phyloP scores from a whole-genome alignment of 805 yeast genomes.

The Lachancea kluyveri region DNA sequence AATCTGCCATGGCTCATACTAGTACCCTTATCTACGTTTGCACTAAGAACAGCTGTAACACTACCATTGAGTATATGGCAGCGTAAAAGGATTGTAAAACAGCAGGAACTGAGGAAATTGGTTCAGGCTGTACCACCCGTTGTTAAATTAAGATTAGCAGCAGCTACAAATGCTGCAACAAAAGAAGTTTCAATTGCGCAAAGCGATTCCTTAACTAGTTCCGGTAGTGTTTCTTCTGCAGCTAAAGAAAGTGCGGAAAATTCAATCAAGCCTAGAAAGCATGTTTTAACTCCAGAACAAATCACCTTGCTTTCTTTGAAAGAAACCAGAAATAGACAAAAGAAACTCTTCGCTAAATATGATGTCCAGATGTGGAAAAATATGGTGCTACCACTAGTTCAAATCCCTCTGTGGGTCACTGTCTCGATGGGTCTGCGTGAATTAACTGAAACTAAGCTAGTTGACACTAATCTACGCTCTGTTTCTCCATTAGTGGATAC shows the following conservation, averaged over 20 bases:
- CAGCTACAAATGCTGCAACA: constrained; percentile 19
- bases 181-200: constrained; percentile 2
- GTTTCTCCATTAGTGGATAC: constrained; percentile 40
- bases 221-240: constrained; percentile 11
- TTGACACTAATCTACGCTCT: constrained; percentile 34
- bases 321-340: constrained; percentile 73
- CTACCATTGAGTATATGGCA: constrained; percentile 74
- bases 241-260: constrained; percentile 25
- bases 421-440: constrained; percentile 71
- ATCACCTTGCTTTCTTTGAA: constrained; percentile 66
- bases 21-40: constrained; percentile 67
- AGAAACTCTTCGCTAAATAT: constrained; percentile 56
- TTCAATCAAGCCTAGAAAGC: constrained; percentile 16
- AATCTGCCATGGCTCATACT: constrained; percentile 80
- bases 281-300: constrained; percentile 66
- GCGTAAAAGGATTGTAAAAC: constrained; percentile 61
- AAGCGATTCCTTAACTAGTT: constrained; percentile 5
- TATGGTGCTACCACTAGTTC: constrained; percentile 66
- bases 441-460: constrained; percentile 51
- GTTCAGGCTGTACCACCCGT: constrained; percentile 73
- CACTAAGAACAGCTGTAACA: constrained; percentile 60
- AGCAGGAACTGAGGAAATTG: constrained; percentile 65
- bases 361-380: constrained; percentile 79
- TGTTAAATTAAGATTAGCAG: constrained; percentile 46
- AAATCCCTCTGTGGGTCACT: constrained; percentile 81